These are phyloP conservation scores for Murraya koenigii DNA, from an alignment of 345 rosid species.

Conservation along the genomic window DNA sequence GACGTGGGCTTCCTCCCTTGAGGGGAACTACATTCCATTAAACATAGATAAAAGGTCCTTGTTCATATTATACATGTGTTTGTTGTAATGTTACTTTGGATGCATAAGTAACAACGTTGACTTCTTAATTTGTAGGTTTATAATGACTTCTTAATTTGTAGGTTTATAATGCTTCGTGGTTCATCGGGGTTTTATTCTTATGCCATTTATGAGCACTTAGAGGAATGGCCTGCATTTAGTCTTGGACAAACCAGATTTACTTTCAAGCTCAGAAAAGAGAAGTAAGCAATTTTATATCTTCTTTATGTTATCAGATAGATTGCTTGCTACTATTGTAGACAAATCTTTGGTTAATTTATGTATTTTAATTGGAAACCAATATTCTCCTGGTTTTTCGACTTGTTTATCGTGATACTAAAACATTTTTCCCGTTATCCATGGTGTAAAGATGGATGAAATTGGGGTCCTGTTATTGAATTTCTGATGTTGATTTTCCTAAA, in stretches of 20 bases:
- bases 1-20: constrained; percentile 68
- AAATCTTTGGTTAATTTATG: not conserved
- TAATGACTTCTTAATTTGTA: constrained; percentile 67
- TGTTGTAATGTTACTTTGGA: not conserved
- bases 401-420: not conserved
- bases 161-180: constrained; percentile 88
- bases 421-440: not conserved
- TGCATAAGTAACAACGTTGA: constrained; percentile 6
- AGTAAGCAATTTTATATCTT: constrained; percentile 39
- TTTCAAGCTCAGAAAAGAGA: constrained; percentile 96
- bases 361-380: not conserved
- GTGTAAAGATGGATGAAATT: not conserved
- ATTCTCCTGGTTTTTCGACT: not conserved
- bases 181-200: constrained; percentile 91
- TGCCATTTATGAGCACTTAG: constrained; percentile 74
- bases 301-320: not conserved
- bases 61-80: constrained; percentile 16
- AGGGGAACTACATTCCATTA: constrained; percentile 68
- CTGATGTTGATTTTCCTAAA: not conserved
- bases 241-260: constrained; percentile 84
- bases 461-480: not conserved
- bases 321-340: not conserved
- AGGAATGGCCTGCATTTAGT: constrained; percentile 89
- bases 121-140: constrained; percentile 59
- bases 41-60: constrained; percentile 70